Base-by-base conservation (phyloP, 192 early-diverging fungal species). In the Mortierella claussenii region DNA sequence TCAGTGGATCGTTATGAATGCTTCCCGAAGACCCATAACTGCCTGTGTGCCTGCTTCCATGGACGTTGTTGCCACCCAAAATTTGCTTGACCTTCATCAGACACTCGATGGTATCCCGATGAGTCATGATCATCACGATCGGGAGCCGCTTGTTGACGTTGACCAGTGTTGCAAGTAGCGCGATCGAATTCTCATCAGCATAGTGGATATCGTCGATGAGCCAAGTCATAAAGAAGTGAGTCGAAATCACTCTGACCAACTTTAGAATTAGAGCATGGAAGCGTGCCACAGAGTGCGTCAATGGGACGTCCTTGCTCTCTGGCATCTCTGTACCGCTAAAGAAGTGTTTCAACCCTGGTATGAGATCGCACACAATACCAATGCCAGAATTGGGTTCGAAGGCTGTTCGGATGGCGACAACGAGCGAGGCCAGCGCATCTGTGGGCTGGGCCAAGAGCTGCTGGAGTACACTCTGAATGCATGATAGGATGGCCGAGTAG, bases 191-290 rank as follows among this genome's bases (percentile, higher is more conserved):
- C 51, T 76, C 73, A 43, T 76, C 73, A 20, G 73, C 73, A 32
- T 66, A 62, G 31, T 76, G 63, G 9, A 76, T 66, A 44, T 76
- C 73, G 37, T 76, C 73, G 23, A 76, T 76, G 2, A 76, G 46
- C 73, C 73, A 76, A 11, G 73, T 76, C 73, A 76, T 76, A 30
- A 76, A 76, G n/a, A 76, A 76, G 32, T 76, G 73, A 0, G 73
- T 76, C 36, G 73, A 76, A 4, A 76, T 76, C 17, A 76, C 73
- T 18, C 73, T 34, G 28, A 76, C 62, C 4, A 76, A 36, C 26
- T 76, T 76, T 13, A 76, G 59, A n/a, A 76, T 76, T 15, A 76
- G 24, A 2, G 57, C 73, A 30, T 76, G 73, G 47, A 76, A 76
- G 31, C 73, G 57, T 26, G 58, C 57, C 0, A 62, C 59, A 36